phyloP scores from a whole-genome alignment of 768 basidiomycete genomes.

The Gymnopilus dilepis region DNA sequence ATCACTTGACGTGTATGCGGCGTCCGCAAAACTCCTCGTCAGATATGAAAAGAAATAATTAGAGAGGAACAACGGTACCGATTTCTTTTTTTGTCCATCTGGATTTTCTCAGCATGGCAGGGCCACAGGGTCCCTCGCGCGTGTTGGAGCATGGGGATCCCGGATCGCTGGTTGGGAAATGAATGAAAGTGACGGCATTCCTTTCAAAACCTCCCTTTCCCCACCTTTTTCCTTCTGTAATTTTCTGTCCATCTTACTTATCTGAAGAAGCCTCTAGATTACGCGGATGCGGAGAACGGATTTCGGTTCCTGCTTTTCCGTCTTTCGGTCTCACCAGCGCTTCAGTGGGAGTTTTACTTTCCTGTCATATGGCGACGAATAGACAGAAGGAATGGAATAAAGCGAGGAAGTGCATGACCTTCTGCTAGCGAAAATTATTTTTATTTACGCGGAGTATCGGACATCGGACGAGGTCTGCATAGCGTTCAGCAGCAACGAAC shows the following conservation, averaged over 20 bases:
- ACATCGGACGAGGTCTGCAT: not conserved
- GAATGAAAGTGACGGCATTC: constrained; percentile 2
- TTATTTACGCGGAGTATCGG: constrained; percentile 3
- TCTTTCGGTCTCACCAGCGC: not conserved
- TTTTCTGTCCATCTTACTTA: not conserved
- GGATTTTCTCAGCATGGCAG: not conserved
- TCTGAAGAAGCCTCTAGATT: not conserved
- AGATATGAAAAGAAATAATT: not conserved
- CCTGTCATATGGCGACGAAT: not conserved
- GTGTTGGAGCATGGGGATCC: constrained; percentile 2
- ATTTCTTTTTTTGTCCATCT: not conserved
- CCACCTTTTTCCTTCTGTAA: not conserved
- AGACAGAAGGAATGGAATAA: not conserved
- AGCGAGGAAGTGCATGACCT: not conserved
- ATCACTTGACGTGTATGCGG: constrained; percentile 5
- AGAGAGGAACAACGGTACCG: not conserved
- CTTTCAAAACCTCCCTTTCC: not conserved
- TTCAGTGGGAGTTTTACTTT: not conserved
- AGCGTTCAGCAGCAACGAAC: not conserved
- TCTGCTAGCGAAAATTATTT: not conserved
- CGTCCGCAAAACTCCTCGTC: not conserved
- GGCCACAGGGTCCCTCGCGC: constrained; percentile 5
- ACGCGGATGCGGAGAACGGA: not conserved
- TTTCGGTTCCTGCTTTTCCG: not conserved
- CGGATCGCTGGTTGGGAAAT: constrained; percentile 1